Conservation (phyloP, 1,139 yeast species). For the Diutina siamensis region DNA sequence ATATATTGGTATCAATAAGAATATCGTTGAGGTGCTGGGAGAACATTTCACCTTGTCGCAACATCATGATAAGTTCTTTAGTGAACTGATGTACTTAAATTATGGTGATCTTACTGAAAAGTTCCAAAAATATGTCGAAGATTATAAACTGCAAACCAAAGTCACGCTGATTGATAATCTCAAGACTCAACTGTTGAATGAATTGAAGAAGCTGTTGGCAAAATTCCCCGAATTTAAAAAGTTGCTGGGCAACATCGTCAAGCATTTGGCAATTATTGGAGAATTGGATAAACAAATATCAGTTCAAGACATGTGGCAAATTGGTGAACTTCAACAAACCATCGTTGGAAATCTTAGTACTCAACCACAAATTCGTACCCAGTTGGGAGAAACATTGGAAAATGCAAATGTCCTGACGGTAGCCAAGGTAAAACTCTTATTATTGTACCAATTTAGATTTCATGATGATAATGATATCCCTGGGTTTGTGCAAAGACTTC, state of each 20-base stretch:
- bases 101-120: conserved; percentile 92
- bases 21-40: conserved; percentile 54
- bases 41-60: conserved; percentile 24
- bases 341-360: conserved; percentile 50
- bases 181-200: conserved; percentile 59
- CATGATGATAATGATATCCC: conserved; percentile 15
- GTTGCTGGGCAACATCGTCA: conserved; percentile 79
- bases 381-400: conserved; percentile 19
- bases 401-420: conserved; percentile 16
- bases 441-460: conserved; percentile 64
- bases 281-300: conserved; percentile 69
- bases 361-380: conserved; percentile 18
- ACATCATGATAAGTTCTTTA: conserved; percentile 60
- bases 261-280: conserved; percentile 82
- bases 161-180: conserved; percentile 48
- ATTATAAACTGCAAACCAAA: conserved; percentile 72
- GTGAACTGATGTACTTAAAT: conserved; percentile 73
- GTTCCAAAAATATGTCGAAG: conserved; percentile 75
- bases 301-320: conserved; percentile 57
- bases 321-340: conserved; percentile 84
- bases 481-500: conserved; percentile 17
- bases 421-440: conserved; percentile 39
- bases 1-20: conserved; percentile 67
- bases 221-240: conserved; percentile 89
- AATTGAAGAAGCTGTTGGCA: conserved; percentile 81